Conservation (phyloP, 2,329 filamentous ascomycete species). For the Leptographium wingfieldii region DNA sequence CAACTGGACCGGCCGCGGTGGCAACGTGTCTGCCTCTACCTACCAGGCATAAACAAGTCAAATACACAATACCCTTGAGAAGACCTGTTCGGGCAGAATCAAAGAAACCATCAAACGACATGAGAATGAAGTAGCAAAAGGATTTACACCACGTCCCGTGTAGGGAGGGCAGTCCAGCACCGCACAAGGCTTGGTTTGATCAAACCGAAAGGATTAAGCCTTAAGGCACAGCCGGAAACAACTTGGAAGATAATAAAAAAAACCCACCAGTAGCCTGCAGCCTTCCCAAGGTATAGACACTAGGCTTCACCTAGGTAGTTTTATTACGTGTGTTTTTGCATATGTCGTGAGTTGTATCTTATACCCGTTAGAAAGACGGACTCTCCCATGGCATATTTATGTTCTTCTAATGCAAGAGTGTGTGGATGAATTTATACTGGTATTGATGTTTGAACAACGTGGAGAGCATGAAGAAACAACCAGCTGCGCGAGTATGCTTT, state of each 20-base stretch:
- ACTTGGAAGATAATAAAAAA: neutral
- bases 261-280: neutral
- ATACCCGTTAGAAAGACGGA: neutral
- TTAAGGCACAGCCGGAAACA: neutral
- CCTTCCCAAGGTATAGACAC: neutral
- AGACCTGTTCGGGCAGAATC: neutral
- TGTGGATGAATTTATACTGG: neutral
- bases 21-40: conserved; percentile 92
- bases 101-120: neutral
- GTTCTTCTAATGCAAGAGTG: neutral
- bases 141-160: neutral
- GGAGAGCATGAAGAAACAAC: too few species aligned
- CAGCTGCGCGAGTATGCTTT: neutral
- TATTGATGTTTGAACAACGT: too few species aligned
- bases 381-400: neutral
- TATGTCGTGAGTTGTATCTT: neutral
- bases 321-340: neutral
- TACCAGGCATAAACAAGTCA: conserved; percentile 69
- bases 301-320: neutral
- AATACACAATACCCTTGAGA: neutral
- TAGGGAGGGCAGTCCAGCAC: neutral
- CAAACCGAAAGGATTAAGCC: neutral
- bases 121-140: neutral
- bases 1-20: conserved; percentile 98
- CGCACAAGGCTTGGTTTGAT: neutral